These are phyloP conservation scores for Botrytis porri DNA, from an alignment of 2,329 filamentous ascomycete species.

Conservation along the genomic window DNA sequence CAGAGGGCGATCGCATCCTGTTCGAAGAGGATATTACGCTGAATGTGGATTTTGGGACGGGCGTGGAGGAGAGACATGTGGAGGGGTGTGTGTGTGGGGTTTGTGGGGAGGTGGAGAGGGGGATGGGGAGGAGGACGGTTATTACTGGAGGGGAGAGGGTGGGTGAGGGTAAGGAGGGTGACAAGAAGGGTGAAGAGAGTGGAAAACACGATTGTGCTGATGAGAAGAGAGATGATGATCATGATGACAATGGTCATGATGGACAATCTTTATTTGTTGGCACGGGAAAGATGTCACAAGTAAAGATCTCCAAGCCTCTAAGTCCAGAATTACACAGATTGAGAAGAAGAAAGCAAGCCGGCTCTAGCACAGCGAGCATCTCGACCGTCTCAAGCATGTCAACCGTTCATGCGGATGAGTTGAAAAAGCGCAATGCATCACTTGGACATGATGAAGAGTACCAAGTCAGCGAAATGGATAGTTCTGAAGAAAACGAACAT, in stretches of 20 bases:
- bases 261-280: background rate
- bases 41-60: slow-evolving; percentile 9
- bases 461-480: background rate
- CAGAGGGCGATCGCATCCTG: background rate
- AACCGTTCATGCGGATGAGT: background rate
- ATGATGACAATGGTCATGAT: background rate
- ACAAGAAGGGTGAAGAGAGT: background rate
- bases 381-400: background rate
- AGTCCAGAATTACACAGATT: background rate
- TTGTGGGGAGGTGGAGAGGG: background rate
- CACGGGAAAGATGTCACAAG: background rate
- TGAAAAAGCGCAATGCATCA: background rate
- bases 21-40: background rate
- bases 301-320: background rate
- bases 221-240: background rate
- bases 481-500: background rate
- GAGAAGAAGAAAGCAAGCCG: background rate
- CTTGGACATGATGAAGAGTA: background rate
- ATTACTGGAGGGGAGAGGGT: background rate
- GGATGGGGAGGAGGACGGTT: background rate
- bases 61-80: background rate
- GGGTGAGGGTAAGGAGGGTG: background rate
- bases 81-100: background rate
- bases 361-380: background rate
- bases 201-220: no score